These are phyloP conservation scores for Lojkania enalia DNA, from an alignment of 2,329 filamentous ascomycete genomes.

Conservation along the genomic window DNA sequence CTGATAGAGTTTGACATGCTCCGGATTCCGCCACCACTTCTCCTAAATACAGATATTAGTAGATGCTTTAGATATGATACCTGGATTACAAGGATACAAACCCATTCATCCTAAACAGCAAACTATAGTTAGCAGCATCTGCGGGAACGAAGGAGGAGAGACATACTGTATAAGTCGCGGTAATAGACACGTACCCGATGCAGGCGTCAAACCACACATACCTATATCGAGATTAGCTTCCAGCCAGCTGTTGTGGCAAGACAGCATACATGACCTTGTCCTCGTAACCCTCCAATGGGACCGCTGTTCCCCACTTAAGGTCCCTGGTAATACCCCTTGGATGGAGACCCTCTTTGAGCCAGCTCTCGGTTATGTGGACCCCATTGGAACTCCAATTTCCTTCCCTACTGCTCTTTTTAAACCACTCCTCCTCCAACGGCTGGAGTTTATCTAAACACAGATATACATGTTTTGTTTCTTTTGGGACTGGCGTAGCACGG, in stretches of 20 bases:
- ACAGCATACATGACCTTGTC: slow-evolving; percentile 90
- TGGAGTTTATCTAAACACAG: slow-evolving; percentile 84
- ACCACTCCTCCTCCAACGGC: slow-evolving; percentile 76
- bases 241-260: too few relatives aligned
- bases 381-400: slow-evolving; percentile 78
- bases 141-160: too few relatives aligned
- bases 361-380: slow-evolving; percentile 74
- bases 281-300: slow-evolving; percentile 64
- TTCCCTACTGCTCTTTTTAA: slow-evolving; percentile 70
- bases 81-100: too few relatives aligned
- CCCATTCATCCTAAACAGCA: too few relatives aligned
- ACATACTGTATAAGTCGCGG: slow-evolving; percentile 85
- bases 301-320: slow-evolving; percentile 81
- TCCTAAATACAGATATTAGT: too few relatives aligned
- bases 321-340: slow-evolving; percentile 89
- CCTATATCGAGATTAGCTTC: too few relatives aligned
- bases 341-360: slow-evolving; percentile 82
- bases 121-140: too few relatives aligned
- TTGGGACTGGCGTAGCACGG: slow-evolving; percentile 74
- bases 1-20: slow-evolving; percentile 86
- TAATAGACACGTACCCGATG: slow-evolving; percentile 95
- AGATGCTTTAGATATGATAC: too few relatives aligned
- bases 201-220: slow-evolving; percentile 91
- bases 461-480: slow-evolving; percentile 88
- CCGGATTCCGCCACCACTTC: slow-evolving; percentile 90